These are phyloP conservation scores for Penicillium digitatum DNA, from an alignment of 2,329 filamentous ascomycete genomes.

Conservation along the genomic window DNA sequence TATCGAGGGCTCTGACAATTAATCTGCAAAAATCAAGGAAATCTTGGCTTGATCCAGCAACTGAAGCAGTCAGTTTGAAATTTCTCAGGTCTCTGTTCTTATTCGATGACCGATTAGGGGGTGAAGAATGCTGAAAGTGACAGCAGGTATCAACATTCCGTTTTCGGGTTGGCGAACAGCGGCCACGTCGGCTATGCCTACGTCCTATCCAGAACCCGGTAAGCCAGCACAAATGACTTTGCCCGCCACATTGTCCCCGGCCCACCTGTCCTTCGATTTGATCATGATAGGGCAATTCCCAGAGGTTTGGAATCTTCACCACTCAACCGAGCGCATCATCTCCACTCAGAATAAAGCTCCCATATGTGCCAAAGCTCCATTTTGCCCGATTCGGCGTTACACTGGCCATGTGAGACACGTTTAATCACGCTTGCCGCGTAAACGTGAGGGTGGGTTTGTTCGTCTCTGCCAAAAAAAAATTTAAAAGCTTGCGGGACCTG, in stretches of 20 bases:
- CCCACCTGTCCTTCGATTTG: slow-evolving; percentile 1
- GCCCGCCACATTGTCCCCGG: not conserved
- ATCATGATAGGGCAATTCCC: slow-evolving; percentile 1
- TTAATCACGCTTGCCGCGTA: slow-evolving; percentile 1
- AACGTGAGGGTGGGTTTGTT: slow-evolving; percentile 18
- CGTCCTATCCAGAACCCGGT: not conserved
- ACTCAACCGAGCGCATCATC: slow-evolving; percentile 13
- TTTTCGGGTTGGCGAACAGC: slow-evolving; percentile 18
- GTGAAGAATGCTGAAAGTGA: slow-evolving; percentile 9
- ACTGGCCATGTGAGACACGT: slow-evolving; percentile 12
- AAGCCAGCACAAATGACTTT: slow-evolving; percentile 5
- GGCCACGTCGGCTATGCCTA: slow-evolving; percentile 1
- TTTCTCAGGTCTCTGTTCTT: not conserved
- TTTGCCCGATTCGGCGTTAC: slow-evolving; percentile 19
- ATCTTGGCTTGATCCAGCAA: not conserved
- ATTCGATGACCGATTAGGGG: not conserved
- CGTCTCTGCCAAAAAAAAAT: not conserved
- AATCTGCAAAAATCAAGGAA: not conserved
- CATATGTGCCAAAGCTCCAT: not conserved
- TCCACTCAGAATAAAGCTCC: slow-evolving; percentile 6
- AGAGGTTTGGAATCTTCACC: slow-evolving; percentile 11
- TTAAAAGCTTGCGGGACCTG: slow-evolving; percentile 4
- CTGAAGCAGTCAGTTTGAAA: not conserved
- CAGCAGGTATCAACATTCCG: slow-evolving; percentile 14
- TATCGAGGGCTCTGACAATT: not conserved